Base-by-base conservation (phyloP, 2,329 filamentous ascomycete species). In the Talaromyces pinophilus region DNA sequence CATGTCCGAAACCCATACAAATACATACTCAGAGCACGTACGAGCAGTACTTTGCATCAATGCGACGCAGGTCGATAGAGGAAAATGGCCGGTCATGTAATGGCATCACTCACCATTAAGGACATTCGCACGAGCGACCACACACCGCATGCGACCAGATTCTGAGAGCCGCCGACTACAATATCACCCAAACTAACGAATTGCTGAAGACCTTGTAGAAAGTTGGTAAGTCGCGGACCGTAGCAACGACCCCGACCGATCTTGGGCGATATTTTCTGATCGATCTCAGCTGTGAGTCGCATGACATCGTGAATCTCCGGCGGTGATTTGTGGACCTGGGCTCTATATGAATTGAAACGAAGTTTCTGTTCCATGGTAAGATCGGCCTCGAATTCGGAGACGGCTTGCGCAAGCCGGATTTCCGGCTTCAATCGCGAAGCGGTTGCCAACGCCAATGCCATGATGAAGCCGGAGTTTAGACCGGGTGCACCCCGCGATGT, bases 101-200 rank as follows among this genome's bases (percentile, higher is more conserved):
- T 64, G 61, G 60, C 59, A 60, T 50, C 60, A 75, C 77, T 40
- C 44, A 83, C 80, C 52, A 80, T 66, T 22, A 83, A 71, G 1
- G 79, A 76, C 67, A 79, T 76, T 52, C 81, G 76, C 8, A 83
- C 79, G 1, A 81, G 63, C 0, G 79, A 75, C 82, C 81, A 84
- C 0, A 84, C 79, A 13, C 81, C 75, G 64, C 79, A 81, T 0
- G 81, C 81, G 7, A 83, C 71, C 0, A 83, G 52, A 48, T 82
- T 83, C 69, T 83, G 81, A 0, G 78, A 78, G 1, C 79, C 80
- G 0, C 81, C 80, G 17, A 83, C 52, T 3, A 80, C 52, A 7
- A 79, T 71, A 70, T 80, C 79, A 5, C 81, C 81, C n/a, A 83
- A 67, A 0, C 77, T 75, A 19, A 78, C 80, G 60, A 80, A 83